A percentile compares a stretch with the other conserved stretches of the same genome.
Evolutionary conservation across 495 filamentous ascomycete species (phyloP).

Genomic region (Penicillium arizonense): DNA sequence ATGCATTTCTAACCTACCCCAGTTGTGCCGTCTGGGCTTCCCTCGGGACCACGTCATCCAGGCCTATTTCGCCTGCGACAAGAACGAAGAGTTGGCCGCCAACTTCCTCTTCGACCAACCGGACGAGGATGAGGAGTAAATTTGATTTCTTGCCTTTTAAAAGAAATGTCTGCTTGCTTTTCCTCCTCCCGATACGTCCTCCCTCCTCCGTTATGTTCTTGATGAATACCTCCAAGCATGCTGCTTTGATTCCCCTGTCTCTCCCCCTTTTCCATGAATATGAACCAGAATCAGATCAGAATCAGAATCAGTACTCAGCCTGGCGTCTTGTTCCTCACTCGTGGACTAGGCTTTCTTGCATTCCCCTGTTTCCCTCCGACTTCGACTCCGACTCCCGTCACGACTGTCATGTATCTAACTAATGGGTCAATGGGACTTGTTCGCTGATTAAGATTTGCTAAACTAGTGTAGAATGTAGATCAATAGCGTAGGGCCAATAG

Average conservation of each 20-base stretch:
- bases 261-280: slow-evolving; percentile 5
- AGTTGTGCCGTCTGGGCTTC: slow-evolving; percentile 92
- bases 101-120: slow-evolving; percentile 98
- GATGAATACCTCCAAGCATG: slow-evolving; percentile 32
- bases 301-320: neutral
- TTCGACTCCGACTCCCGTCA: slow-evolving; percentile 7
- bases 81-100: slow-evolving; percentile 96
- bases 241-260: slow-evolving; percentile 18
- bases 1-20: slow-evolving; percentile 30
- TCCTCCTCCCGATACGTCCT: slow-evolving; percentile 1
- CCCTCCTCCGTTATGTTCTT: slow-evolving; percentile 22
- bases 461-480: neutral
- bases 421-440: slow-evolving; percentile 35
- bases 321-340: slow-evolving; percentile 6
- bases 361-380: slow-evolving; percentile 1
- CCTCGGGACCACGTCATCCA: slow-evolving; percentile 92
- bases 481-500: neutral
- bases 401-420: slow-evolving; percentile 35
- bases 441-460: slow-evolving; percentile 11
- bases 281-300: neutral
- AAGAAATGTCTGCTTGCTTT: slow-evolving; percentile 14
- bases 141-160: slow-evolving; percentile 12
- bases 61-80: slow-evolving; percentile 98
- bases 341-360: slow-evolving; percentile 9
- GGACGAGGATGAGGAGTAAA: slow-evolving; percentile 71